Percentiles rank a stretch among this genome's conserved stretches.
phyloP scores from a whole-genome alignment of 2,329 filamentous ascomycete species.

The Paracamarosporium sp. region DNA sequence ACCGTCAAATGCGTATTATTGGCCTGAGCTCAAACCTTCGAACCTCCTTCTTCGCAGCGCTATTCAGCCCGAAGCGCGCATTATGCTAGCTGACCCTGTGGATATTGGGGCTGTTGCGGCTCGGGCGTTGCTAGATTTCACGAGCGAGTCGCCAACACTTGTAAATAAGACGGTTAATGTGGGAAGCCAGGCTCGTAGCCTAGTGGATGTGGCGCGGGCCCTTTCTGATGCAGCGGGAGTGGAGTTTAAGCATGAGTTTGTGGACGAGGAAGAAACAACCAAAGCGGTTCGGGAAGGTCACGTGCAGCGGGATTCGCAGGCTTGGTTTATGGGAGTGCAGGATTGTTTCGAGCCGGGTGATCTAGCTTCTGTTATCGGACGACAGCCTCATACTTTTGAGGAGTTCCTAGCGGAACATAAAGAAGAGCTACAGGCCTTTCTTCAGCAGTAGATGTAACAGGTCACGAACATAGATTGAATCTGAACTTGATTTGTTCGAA shows the following conservation, averaged over 20 bases:
- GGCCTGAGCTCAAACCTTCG: neutral
- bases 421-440: neutral
- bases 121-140: neutral
- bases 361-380: neutral
- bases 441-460: too few relatives aligned
- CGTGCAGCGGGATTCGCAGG: neutral
- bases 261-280: neutral
- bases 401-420: neutral
- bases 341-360: neutral
- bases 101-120: neutral
- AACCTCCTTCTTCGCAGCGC: neutral
- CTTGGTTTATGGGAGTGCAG: neutral
- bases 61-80: neutral
- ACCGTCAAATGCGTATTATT: neutral
- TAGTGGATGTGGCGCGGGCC: neutral
- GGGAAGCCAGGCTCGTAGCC: neutral
- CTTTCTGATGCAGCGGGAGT: neutral
- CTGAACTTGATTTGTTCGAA: too few relatives aligned
- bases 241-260: neutral
- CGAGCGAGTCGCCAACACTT: neutral
- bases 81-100: neutral
- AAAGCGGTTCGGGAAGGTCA: neutral
- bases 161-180: neutral
- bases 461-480: too few relatives aligned
- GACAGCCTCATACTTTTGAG: neutral